Percentiles rank a stretch among this genome's conserved stretches.
phyloP scores from a whole-genome alignment of 2,329 filamentous ascomycete species.

The Fusarium lyarnte region DNA sequence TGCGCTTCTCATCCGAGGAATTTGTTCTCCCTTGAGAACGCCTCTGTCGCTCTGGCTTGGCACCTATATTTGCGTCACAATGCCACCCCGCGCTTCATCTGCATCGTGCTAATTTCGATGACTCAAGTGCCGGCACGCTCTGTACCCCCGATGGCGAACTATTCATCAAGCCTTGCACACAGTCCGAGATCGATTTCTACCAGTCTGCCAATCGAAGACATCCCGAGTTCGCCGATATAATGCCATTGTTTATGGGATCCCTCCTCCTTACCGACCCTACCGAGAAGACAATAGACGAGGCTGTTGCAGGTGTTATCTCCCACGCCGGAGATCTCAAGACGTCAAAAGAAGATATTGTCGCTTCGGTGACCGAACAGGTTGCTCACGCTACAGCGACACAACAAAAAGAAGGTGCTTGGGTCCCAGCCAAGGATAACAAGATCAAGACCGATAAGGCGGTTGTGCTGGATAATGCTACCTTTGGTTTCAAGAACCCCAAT shows the following conservation, averaged over 20 bases:
- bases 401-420: slow-evolving; percentile 50
- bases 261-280: slow-evolving; percentile 72
- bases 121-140: slow-evolving; percentile 83
- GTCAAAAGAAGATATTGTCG: slow-evolving; percentile 47
- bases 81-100: slow-evolving; percentile 3
- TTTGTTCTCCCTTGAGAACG: slow-evolving; percentile 2
- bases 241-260: slow-evolving; percentile 87
- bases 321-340: slow-evolving; percentile 47
- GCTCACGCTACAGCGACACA: slow-evolving; percentile 26
- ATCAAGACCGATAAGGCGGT: slow-evolving; percentile 84
- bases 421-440: slow-evolving; percentile 61
- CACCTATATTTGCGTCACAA: slow-evolving; percentile 25
- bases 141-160: slow-evolving; percentile 84
- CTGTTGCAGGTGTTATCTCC: slow-evolving; percentile 56
- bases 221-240: slow-evolving; percentile 78
- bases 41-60: slow-evolving; percentile 1
- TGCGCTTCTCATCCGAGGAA: not conserved
- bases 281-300: slow-evolving; percentile 59
- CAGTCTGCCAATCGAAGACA: slow-evolving; percentile 73
- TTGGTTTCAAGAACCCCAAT: slow-evolving; percentile 84
- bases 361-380: slow-evolving; percentile 48
- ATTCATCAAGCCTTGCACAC: slow-evolving; percentile 93
- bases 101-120: slow-evolving; percentile 25
- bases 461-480: slow-evolving; percentile 84
- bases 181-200: slow-evolving; percentile 90